phyloP scores from a whole-genome alignment of 2,329 filamentous ascomycete species.

The Aspergillus neotritici region DNA sequence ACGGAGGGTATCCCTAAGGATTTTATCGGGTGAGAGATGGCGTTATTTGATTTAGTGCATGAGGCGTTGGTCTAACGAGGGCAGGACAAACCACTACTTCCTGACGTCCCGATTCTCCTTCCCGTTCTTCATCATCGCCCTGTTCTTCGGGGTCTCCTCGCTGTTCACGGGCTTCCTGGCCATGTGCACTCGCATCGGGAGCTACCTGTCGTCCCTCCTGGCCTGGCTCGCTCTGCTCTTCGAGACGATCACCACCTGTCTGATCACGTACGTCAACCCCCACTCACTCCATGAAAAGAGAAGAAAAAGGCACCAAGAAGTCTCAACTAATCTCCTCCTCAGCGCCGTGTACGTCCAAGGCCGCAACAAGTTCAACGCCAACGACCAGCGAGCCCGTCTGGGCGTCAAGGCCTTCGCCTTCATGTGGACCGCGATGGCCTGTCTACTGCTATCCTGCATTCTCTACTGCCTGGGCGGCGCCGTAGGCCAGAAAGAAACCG shows the following conservation, averaged over 20 bases:
- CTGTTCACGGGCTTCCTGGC: constrained; percentile 44
- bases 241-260: constrained; percentile 51
- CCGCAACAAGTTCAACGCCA: constrained; percentile 50
- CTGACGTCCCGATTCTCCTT: constrained; percentile 89
- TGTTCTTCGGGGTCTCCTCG: constrained; percentile 61
- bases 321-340: constrained; percentile 14
- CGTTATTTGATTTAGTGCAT: constrained; percentile 3
- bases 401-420: constrained; percentile 57
- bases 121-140: constrained; percentile 78
- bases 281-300: not conserved
- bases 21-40: constrained; percentile 48
- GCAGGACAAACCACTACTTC: constrained; percentile 61
- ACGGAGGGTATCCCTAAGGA: constrained; percentile 46
- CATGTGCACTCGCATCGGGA: constrained; percentile 49
- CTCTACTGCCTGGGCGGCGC: constrained; percentile 51
- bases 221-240: constrained; percentile 52
- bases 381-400: constrained; percentile 46
- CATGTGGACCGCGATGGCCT: constrained; percentile 55
- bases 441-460: constrained; percentile 51
- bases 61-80: too few species aligned
- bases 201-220: constrained; percentile 49
- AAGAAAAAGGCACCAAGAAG: not conserved
- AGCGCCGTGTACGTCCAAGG: constrained; percentile 57
- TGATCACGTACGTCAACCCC: constrained; percentile 56
- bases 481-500: constrained; percentile 25